Evolutionary conservation across 306 rosid genomes (phyloP).

Genomic region (Trichosanthes cucumerina): DNA sequence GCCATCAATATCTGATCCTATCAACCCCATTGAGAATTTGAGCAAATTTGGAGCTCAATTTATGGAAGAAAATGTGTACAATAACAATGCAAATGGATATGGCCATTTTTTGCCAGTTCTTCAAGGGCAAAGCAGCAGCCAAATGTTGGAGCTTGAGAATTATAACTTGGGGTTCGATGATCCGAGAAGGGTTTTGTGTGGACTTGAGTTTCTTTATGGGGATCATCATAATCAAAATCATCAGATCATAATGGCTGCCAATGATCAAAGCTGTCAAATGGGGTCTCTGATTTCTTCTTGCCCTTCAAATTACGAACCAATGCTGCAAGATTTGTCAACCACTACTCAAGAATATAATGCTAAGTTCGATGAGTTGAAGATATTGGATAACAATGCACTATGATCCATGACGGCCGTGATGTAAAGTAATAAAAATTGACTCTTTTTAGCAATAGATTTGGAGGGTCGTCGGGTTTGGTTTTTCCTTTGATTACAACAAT

Average conservation of each 20-base stretch:
- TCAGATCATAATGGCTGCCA: not conserved
- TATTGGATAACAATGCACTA: not conserved
- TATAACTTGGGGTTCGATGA: not conserved
- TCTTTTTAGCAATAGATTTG: not conserved
- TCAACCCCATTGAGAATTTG: not conserved
- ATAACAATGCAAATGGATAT: not conserved
- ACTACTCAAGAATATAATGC: conserved; percentile 8
- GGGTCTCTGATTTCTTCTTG: conserved; percentile 17
- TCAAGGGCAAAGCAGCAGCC: conserved; percentile 4
- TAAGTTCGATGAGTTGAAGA: conserved; percentile 24
- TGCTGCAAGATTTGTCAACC: conserved; percentile 7
- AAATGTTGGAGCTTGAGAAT: conserved; percentile 3
- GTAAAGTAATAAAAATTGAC: conserved; percentile 1
- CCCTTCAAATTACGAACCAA: conserved; percentile 18
- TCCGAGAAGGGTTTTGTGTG: conserved; percentile 1
- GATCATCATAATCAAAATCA: not conserved
- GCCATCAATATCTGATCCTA: not conserved
- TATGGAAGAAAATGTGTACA: not conserved
- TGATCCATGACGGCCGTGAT: not conserved
- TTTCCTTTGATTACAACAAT: not conserved
- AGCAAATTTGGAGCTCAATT: not conserved
- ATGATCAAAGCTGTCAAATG: not conserved
- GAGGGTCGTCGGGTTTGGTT: not conserved
- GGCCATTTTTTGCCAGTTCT: not conserved
- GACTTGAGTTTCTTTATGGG: not conserved